A percentile compares a stretch with the other conserved stretches of the same genome.
These are phyloP conservation scores for Tylopilus orsonianus DNA, from an alignment of 1,284 basidiomycete species.

Conservation along the genomic window DNA sequence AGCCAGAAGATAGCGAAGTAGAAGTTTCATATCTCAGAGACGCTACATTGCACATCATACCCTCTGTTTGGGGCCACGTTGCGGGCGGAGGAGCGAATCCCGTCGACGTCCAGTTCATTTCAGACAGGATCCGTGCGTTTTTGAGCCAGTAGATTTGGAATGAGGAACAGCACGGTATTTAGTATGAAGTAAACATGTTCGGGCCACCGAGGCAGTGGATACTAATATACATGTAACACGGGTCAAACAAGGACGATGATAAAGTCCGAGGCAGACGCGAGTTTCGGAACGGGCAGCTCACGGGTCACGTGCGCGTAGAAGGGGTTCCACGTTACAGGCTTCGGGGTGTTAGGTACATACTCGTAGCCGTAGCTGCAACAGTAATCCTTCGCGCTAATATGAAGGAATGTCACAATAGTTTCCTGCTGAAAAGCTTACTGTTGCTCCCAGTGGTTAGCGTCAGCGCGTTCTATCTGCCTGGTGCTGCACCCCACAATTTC, in stretches of 20 bases:
- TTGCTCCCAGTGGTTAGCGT: conserved; percentile 24
- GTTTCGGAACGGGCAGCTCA: too few relatives aligned
- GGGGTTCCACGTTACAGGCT: conserved; percentile 16
- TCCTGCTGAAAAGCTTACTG: conserved; percentile 20
- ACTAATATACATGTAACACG: too few relatives aligned
- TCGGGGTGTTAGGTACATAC: too few relatives aligned
- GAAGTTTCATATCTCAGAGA: conserved; percentile 31
- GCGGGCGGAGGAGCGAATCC: conserved; percentile 34
- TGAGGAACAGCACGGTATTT: neutral
- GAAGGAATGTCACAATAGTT: conserved; percentile 14
- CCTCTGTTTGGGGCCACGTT: conserved; percentile 34
- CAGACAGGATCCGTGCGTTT: conserved; percentile 27
- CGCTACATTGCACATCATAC: conserved; percentile 32
- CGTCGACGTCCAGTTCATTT: conserved; percentile 30
- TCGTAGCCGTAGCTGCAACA: too few relatives aligned
- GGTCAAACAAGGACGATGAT: too few relatives aligned
- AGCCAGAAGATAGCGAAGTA: conserved; percentile 34
- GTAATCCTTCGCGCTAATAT: conserved; percentile 12
- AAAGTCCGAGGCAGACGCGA: too few relatives aligned
- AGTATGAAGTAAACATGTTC: neutral
- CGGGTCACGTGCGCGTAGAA: conserved; percentile 19
- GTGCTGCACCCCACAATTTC: conserved; percentile 82
- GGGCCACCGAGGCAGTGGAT: neutral
- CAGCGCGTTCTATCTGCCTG: conserved; percentile 68
- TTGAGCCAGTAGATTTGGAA: conserved; percentile 12